Evolutionary conservation across 352 stramenopile species (phyloP), one percentile per base, ranked within the genome.

Genomic region (Thraustochytrium sp.): DNA sequence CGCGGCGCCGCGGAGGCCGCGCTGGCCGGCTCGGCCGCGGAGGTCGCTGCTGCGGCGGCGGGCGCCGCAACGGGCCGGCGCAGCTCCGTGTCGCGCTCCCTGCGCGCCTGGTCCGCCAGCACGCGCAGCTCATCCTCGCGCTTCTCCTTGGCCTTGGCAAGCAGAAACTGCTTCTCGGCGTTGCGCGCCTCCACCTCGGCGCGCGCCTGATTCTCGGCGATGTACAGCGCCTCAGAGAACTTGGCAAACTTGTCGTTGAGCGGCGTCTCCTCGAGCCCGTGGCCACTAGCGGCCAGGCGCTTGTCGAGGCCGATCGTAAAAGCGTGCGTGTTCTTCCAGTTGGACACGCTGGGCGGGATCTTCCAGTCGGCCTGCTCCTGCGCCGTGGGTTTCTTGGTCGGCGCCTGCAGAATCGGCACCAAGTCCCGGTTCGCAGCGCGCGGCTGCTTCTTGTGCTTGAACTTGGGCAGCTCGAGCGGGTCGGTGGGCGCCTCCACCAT

Each of bases 271-370:
- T 97, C 91, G 68, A 99, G 89, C 2, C 95, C 95, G 37, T 96
- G 92, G 42, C 97, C 97, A 88, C 99, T 97, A 21, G 96, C 96
- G 0, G 97, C 97, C 23, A 99, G 91, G 38, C 97, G 94, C 90
- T 99, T 99, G 89, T 99, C 97, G 48, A 99, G 88, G 34, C 97
- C 96, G 87, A 99, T 99, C 5, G 96, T 99, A 87, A 98, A 99
- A 0, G 97, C 97, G 61, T 96, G 94, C 0, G 93, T 93, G 90
- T 99, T 99, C 87, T 99, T 99, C 97, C 96, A 99, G 88, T 99
- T 99, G 40, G 95, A 99, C 82, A 99, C 98, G 86, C 95, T 98
- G 16, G 97, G 96, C 26, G 97, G 97, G 82, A 99, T 97, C 90
- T 99, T 99, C 97, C 97, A 99, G 82, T 93, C 93, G 87, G 97